Conservation (phyloP, 1,139 yeast species). For the Nadsonia starkeyi-henricii region DNA sequence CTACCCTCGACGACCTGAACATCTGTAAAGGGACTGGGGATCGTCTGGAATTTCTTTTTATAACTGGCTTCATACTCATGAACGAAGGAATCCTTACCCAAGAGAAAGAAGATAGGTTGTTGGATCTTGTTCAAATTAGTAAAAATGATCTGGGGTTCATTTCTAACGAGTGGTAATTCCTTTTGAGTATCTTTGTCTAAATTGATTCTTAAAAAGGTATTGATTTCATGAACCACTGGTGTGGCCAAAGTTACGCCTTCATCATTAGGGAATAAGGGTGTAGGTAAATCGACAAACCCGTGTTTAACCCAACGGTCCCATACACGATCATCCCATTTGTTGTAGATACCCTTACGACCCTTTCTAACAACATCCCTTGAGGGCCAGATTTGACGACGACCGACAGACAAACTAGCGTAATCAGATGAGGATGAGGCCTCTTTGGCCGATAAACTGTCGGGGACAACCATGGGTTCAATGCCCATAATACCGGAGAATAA, state of each 20-base stretch:
- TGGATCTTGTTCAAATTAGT: conserved; percentile 1
- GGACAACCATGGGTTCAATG: conserved; percentile 9
- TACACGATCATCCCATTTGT: conserved; percentile 7
- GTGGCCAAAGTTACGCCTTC: conserved; percentile 9
- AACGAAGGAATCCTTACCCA: background rate
- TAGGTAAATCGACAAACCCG: conserved; percentile 10
- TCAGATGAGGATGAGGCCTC: conserved; percentile 1
- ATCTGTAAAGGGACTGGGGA: background rate
- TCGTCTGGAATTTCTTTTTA: background rate
- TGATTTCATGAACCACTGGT: conserved; percentile 8
- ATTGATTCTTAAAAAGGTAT: conserved; percentile 3
- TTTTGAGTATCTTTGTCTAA: background rate
- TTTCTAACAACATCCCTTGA: conserved; percentile 6
- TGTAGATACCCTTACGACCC: conserved; percentile 3
- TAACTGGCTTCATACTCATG: conserved; percentile 1
- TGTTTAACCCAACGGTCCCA: conserved; percentile 7
- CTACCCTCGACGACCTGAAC: conserved; percentile 1
- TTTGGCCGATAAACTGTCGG: background rate
- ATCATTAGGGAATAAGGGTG: conserved; percentile 6
- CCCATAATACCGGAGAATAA: conserved; percentile 8
- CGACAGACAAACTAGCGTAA: conserved; percentile 5
- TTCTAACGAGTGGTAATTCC: conserved; percentile 1
- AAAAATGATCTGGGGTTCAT: conserved; percentile 4
- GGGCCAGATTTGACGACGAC: conserved; percentile 9
- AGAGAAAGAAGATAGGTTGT: conserved; percentile 1